These are phyloP conservation scores for Aspergillus thermomutatus DNA, from an alignment of 2,329 filamentous ascomycete species.

Conservation along the genomic window DNA sequence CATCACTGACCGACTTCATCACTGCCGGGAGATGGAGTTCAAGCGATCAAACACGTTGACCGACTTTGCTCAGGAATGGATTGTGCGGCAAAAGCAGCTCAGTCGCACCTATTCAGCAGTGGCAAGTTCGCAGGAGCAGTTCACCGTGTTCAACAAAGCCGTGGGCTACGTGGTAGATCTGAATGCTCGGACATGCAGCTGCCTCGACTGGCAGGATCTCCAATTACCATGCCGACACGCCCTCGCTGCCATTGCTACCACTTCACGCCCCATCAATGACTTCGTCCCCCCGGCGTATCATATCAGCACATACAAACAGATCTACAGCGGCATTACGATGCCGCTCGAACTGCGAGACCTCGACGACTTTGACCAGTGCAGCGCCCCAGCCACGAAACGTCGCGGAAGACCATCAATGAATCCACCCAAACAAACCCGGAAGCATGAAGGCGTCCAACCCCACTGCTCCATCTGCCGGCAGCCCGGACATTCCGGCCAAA, in stretches of 20 bases:
- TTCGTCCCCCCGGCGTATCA: neutral
- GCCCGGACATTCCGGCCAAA: neutral
- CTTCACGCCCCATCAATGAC: neutral
- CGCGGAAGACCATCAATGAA: neutral
- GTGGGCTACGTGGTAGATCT: neutral
- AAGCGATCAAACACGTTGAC: neutral
- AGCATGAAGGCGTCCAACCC: neutral
- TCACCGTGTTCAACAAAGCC: neutral
- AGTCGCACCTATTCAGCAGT: neutral
- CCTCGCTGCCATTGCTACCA: neutral
- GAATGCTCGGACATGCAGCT: neutral
- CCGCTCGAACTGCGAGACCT: neutral
- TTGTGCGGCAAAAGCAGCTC: neutral
- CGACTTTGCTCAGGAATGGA: neutral
- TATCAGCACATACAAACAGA: neutral
- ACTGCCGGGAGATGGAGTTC: neutral
- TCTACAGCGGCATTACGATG: neutral
- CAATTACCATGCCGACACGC: neutral
- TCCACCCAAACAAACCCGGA: neutral
- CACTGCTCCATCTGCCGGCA: neutral
- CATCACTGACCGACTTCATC: neutral
- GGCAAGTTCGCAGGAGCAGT: neutral
- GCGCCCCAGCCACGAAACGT: neutral
- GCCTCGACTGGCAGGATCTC: neutral
- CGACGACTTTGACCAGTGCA: neutral